A percentile compares a stretch with the other conserved stretches of the same genome.
Conservation (phyloP, 169 alveolate genomes). For the Cryptosporidium baileyi region DNA sequence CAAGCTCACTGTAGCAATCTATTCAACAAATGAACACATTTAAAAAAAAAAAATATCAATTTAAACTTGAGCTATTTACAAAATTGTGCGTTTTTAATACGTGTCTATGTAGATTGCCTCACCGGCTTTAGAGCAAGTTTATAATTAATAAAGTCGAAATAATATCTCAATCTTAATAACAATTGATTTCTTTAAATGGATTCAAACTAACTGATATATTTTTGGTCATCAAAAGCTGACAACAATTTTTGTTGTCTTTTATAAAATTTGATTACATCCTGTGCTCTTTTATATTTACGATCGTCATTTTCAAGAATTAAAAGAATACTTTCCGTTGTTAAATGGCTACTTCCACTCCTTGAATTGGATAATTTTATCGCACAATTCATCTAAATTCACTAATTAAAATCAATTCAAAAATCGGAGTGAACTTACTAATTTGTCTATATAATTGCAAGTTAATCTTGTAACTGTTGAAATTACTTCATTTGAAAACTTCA, state of each 20-base stretch:
- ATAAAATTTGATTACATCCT: conserved; percentile 40
- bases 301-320: conserved; percentile 47
- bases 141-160: too few species aligned
- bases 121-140: too few species aligned
- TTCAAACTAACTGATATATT: conserved; percentile 7
- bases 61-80: too few species aligned
- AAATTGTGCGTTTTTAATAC: too few species aligned
- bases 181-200: too few species aligned
- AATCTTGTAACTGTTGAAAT: conserved; percentile 28
- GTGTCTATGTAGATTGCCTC: too few species aligned
- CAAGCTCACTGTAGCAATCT: too few species aligned
- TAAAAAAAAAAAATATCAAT: too few species aligned
- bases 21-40: too few species aligned
- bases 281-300: conserved; percentile 53
- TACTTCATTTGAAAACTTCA: conserved; percentile 16
- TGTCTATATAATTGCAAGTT: conserved; percentile 35
- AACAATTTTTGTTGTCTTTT: conserved; percentile 3
- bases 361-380: conserved; percentile 44
- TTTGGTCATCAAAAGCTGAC: conserved; percentile 24
- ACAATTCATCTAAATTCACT: conserved; percentile 13
- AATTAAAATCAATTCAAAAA: background rate
- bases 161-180: too few species aligned
- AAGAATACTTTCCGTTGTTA: conserved; percentile 16
- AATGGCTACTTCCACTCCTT: background rate
- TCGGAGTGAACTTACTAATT: conserved; percentile 32